Conservation (phyloP, 345 rosid genomes). For the Citrus glauca region DNA sequence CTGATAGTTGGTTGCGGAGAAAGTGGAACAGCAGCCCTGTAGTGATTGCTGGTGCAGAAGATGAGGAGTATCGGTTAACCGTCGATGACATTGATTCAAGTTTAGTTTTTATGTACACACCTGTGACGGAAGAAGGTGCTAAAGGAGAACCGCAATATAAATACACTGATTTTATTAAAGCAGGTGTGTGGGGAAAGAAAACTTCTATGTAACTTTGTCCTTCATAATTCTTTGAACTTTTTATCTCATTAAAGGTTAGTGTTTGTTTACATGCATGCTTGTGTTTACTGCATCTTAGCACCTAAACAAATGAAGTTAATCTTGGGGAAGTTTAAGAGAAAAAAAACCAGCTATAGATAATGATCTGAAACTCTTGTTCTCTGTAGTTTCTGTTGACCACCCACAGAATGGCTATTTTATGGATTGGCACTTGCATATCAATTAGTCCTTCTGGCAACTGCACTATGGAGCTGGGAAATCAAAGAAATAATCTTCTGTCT, state of each 20-base stretch:
- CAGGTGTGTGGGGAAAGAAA: slow-evolving; percentile 47
- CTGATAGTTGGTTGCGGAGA: slow-evolving; percentile 82
- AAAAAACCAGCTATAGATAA: background rate
- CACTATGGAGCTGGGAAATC: background rate
- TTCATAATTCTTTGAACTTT: background rate
- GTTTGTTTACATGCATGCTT: background rate
- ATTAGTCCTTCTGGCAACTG: background rate
- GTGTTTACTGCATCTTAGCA: background rate
- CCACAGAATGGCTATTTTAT: background rate
- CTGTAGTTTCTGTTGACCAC: background rate
- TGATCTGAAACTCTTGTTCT: background rate
- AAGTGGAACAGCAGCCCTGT: slow-evolving; percentile 92
- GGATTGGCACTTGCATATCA: no score
- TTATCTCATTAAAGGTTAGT: background rate
- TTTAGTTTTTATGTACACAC: slow-evolving; percentile 97
- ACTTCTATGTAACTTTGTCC: background rate
- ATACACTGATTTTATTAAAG: slow-evolving; percentile 92
- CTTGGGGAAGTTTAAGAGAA: background rate
- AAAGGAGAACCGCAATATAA: slow-evolving; percentile 97
- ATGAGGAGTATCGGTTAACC: slow-evolving; percentile 70
- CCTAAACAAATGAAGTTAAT: background rate
- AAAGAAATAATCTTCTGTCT: background rate
- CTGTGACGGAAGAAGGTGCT: slow-evolving; percentile 89
- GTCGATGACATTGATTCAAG: slow-evolving; percentile 87
- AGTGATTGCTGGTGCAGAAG: slow-evolving; percentile 88